Percentiles rank a stretch among this genome's conserved stretches.
Conservation (phyloP, 2,329 filamentous ascomycete genomes). For the Trichoderma arundinaceum region DNA sequence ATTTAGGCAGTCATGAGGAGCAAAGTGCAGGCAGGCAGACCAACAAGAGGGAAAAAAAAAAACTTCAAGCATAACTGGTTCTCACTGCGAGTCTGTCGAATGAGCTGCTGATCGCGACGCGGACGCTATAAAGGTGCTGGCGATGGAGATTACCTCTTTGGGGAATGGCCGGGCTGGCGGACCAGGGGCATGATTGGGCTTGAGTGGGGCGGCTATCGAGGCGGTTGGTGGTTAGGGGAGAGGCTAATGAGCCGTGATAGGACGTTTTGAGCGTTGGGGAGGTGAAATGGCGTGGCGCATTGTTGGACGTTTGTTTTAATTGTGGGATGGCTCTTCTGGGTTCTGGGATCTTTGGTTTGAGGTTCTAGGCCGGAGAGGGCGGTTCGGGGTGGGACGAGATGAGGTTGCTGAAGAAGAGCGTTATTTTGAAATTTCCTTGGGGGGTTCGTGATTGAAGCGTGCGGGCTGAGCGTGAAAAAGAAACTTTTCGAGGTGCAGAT, state of each 20-base stretch:
- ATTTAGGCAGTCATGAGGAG: constrained; percentile 11
- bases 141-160: constrained; percentile 12
- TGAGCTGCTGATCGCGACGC: constrained; percentile 20
- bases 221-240: neutral
- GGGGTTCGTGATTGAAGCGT: no score
- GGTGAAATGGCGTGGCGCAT: neutral
- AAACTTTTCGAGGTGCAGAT: constrained; percentile 18
- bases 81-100: neutral
- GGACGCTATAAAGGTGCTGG: constrained; percentile 9
- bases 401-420: neutral
- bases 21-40: no score
- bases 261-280: neutral
- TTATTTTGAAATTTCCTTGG: neutral
- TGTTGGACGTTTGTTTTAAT: neutral
- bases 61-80: neutral
- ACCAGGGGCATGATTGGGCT: constrained; percentile 15
- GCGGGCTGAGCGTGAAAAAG: neutral
- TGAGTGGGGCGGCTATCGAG: neutral
- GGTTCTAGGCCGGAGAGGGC: constrained; percentile 3
- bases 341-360: no score
- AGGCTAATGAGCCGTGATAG: constrained; percentile 6
- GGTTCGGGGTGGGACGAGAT: neutral
- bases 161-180: constrained; percentile 4
- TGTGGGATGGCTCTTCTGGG: neutral
- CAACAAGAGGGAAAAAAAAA: neutral